Base-by-base conservation (phyloP, 192 early-diverging fungal genomes). In the Chytriomyces sp. region DNA sequence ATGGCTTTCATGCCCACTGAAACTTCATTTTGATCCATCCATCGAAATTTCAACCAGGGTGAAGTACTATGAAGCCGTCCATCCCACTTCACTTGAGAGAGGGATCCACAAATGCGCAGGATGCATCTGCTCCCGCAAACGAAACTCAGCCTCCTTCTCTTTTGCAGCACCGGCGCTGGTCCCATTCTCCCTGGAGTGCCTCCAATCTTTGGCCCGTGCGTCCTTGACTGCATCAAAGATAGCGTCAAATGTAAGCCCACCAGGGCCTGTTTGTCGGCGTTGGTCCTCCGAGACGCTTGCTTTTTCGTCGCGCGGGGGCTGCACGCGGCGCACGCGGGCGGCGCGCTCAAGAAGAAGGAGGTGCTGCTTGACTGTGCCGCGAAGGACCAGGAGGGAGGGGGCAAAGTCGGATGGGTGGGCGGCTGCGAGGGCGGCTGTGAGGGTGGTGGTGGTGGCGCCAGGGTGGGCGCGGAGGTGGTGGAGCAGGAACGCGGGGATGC, bases 211-310 rank as follows among this genome's bases (percentile, higher is more conserved):
- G 12, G 22, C 17, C 30, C 59, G 28, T 12, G 32, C 38, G 12
- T 19, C 38, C 25, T 61, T 61, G 25, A 61, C 59, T 8, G 59
- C 59, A 37, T 61, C 59, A 61, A 61, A 61, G 33, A 61, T 61
- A 5, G 30, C 38, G 33, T 36, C 33, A 12, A 34, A 61, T 19
- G 59, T 61, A 12, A 61, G 12, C 3, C 59, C 59, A 2, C 59
- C 59, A 8, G 59, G 59, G 7, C 59, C 59, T n/a, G 30, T 61
- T 17, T 36, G 7, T 22, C 33, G 32, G n/a, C 33, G 22, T 0
- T 61, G 32, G 14, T 30, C 59, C 14, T 61, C 32, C 2, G 59
- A 61, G 12, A 61, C 59, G 7, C 7, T 61, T 36, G 32, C 26
- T 19, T 22, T 61, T 22, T 22, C 44, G 38, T 61, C 59, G 8